Percentiles rank a stretch among this genome's conserved stretches.
These are phyloP conservation scores for Glaciozyma antarctica DNA, from an alignment of 768 basidiomycete species.

Conservation along the genomic window DNA sequence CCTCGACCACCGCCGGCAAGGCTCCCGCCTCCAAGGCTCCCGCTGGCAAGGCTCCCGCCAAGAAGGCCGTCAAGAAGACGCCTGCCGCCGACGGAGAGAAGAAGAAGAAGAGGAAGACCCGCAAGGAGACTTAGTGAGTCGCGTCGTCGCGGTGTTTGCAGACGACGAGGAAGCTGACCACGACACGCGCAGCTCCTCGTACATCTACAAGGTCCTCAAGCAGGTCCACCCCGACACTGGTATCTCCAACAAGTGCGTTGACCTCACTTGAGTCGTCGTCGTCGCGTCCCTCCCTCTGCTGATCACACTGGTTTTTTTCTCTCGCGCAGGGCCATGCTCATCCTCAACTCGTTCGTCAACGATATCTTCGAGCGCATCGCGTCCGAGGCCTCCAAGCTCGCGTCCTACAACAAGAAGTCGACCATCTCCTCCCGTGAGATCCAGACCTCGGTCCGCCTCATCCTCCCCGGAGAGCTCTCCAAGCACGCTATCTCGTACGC, in stretches of 20 bases:
- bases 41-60: conserved; percentile 27
- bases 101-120: conserved; percentile 41
- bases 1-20: conserved; percentile 43
- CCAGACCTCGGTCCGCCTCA: conserved; percentile 78
- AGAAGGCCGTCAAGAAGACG: conserved; percentile 33
- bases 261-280: too few relatives aligned
- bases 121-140: conserved; percentile 56
- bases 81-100: conserved; percentile 41
- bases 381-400: conserved; percentile 54
- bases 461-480: conserved; percentile 82
- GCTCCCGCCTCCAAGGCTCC: conserved; percentile 35
- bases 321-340: conserved; percentile 20
- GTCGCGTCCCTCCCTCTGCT: too few relatives aligned
- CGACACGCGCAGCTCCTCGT: conserved; percentile 11
- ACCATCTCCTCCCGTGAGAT: conserved; percentile 98
- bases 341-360: conserved; percentile 30
- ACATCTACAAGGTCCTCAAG: conserved; percentile 44
- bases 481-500: conserved; percentile 1
- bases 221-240: conserved; percentile 94
- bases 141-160: neutral
- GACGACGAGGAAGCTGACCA: too few relatives aligned
- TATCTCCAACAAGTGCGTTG: conserved; percentile 66
- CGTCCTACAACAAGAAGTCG: conserved; percentile 93
- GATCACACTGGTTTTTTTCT: too few relatives aligned
- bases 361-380: conserved; percentile 44